Base-by-base conservation (phyloP, 2,329 filamentous ascomycete genomes). In the Diaporthe humulicola region DNA sequence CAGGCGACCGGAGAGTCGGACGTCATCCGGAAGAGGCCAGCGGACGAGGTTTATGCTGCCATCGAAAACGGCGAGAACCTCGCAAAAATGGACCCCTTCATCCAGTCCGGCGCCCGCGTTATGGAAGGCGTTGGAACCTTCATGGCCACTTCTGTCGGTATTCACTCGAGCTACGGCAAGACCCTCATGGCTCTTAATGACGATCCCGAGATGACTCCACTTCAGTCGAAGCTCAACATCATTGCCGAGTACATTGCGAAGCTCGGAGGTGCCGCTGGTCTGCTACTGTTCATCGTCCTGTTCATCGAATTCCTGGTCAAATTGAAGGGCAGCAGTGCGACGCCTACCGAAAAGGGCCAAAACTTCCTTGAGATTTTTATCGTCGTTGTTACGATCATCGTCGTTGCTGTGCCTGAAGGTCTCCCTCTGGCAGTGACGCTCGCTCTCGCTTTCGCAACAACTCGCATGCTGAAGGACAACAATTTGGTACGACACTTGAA, bases 231-330 rank as follows among this genome's bases (percentile, higher is more conserved):
- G 84, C 88, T 95, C 70, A 94, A 93, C 80, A 87, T 90, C 75
- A 91, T 95, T 77, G 93, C 93, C 74, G 92, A 94, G 77, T 94
- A 93, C 85, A 95, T 95, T 81, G 93, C 93, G 74, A 94, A 94
- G 83, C 86, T 95, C 48, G 93, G 93, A 83, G 95, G 94, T 81
- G 91, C 88, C 69, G 94, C 95, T 66, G 95, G 93, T 77, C 86
- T 97, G 19, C 85, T 95, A 12, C 87, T 98, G 61, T 98, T 98
- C 84, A 88, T 96, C 61, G 93, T 97, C 60, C 88, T 98, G 19
- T 91, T 98, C 80, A 96, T 98, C 85, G 90, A 95, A 79, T 98
- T 98, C 81, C 87, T 97, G 14, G 94, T 92, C 64, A 85, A 90
- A 17, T 88, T 98, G 4, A 86, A 87, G 8, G 81, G 88, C 83